A percentile compares a stretch with the other conserved stretches of the same genome.
These are phyloP conservation scores for Tilletia caries DNA, from an alignment of 1,284 basidiomycete species.

Conservation along the genomic window DNA sequence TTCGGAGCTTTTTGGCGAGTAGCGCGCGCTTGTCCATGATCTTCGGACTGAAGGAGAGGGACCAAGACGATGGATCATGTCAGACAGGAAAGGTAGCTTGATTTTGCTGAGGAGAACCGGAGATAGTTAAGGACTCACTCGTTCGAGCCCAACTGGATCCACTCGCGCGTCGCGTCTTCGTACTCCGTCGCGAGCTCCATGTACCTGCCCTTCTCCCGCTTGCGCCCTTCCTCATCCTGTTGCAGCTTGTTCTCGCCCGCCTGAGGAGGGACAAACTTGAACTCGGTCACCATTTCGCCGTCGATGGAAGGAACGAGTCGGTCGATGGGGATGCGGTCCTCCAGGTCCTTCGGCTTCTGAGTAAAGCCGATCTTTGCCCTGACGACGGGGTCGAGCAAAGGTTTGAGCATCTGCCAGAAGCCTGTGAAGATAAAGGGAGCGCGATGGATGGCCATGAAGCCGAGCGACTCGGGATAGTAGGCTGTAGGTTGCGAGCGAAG, in stretches of 20 bases:
- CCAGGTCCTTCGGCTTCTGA: constrained; percentile 44
- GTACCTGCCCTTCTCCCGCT: constrained; percentile 41
- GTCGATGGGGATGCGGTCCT: constrained; percentile 38
- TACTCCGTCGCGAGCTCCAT: constrained; percentile 46
- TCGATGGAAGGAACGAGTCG: constrained; percentile 35
- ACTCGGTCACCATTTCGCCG: constrained; percentile 32
- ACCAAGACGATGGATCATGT: too few relatives aligned
- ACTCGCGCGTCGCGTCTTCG: constrained; percentile 47
- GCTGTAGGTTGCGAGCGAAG: constrained; percentile 18
- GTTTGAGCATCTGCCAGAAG: constrained; percentile 15
- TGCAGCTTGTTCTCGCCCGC: constrained; percentile 51
- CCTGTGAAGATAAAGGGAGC: constrained; percentile 56
- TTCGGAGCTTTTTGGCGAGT: constrained; percentile 49
- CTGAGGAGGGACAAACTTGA: constrained; percentile 34
- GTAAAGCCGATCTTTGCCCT: constrained; percentile 41
- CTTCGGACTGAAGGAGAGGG: constrained; percentile 15
- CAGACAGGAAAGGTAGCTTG: too few relatives aligned
- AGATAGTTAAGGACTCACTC: constrained; percentile 25
- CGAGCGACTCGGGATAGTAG: constrained; percentile 55
- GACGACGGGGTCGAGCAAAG: constrained; percentile 23
- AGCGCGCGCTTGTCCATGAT: constrained; percentile 39
- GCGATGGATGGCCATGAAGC: constrained; percentile 52
- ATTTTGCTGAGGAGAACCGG: too few relatives aligned
- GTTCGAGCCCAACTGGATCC: constrained; percentile 39
- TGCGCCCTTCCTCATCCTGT: constrained; percentile 43